Conservation (phyloP, 1,284 basidiomycete species). For the Ustilago vetiveriae region DNA sequence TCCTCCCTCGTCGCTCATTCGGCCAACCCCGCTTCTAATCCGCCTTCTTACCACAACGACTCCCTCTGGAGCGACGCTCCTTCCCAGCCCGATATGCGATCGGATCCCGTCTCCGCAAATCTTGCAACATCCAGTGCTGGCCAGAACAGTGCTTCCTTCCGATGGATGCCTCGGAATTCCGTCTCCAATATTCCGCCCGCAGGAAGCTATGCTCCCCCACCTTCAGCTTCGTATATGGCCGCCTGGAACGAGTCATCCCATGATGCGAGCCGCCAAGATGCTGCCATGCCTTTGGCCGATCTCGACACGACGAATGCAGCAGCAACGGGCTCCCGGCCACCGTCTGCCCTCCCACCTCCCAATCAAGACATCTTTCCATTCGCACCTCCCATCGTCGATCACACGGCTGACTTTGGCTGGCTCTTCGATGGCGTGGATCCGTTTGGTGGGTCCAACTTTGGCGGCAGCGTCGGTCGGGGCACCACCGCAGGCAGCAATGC, state of each 20-base stretch:
- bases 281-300: slow-evolving; percentile 21
- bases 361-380: slow-evolving; percentile 52
- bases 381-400: slow-evolving; percentile 40
- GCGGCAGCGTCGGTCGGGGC: slow-evolving; percentile 19
- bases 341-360: slow-evolving; percentile 22
- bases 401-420: slow-evolving; percentile 54
- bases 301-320: slow-evolving; percentile 17
- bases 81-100: slow-evolving; percentile 3
- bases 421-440: slow-evolving; percentile 54
- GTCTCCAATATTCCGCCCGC: slow-evolving; percentile 5
- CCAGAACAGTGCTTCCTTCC: slow-evolving; percentile 11
- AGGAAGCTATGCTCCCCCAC: slow-evolving; percentile 43
- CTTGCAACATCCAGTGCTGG: not conserved
- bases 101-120: not conserved
- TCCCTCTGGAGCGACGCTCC: slow-evolving; percentile 11
- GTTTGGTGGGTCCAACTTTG: slow-evolving; percentile 37
- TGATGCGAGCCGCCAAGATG: slow-evolving; percentile 9
- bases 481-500: slow-evolving; percentile 23
- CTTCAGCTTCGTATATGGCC: slow-evolving; percentile 34
- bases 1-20: slow-evolving; percentile 1
- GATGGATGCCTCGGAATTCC: slow-evolving; percentile 28
- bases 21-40: slow-evolving; percentile 1
- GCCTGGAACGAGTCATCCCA: slow-evolving; percentile 23
- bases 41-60: slow-evolving; percentile 20
- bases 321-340: not conserved